Evolutionary conservation across 2,329 filamentous ascomycete genomes (phyloP), one percentile per base, ranked within the genome.

Genomic region (Amesomyces nigricolor): DNA sequence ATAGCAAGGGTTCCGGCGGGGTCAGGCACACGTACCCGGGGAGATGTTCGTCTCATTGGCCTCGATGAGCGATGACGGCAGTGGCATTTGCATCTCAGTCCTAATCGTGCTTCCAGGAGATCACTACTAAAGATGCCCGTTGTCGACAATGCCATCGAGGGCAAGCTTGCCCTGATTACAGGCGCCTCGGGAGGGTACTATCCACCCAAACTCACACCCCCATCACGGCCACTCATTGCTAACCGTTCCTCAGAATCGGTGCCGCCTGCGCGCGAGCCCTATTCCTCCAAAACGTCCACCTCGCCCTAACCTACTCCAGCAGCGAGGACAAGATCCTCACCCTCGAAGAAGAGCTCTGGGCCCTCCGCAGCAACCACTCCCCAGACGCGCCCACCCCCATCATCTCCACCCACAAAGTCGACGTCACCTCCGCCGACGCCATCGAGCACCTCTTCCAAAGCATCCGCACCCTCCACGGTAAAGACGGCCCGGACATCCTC

Each of bases 151-250:
- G 71, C 77, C 47, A 70, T 84, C 56, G 70, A 70, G 39, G 79
- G 79, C 55, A 73, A 77, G 50, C 68, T 84, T 43, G 81, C 80
- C 44, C 72, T 85, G 8, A 75, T 85, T 46, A 85, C 81, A 2
- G 82, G 81, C 43, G 81, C 81, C 46, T 83, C 80, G 51, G 80
- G 80, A 63, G 81, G 81, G 81, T 82, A 69, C 32, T 26, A n/a
- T 42, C n/a, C 26, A 17, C 43, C n/a, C 26, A 17, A n/a, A 19
- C n/a, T 38, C 5, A 38, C 16, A 9, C 30, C 5, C 6, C 2
- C n/a, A 35, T 30, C 26, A 14, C 2, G 8, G 26, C 40, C 19
- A 14, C 26, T 2, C 19, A 8, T 37, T 4, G 16, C 44, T 47
- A 47, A 47, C 44, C n/a, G n/a, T n/a, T 35, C 3, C 44, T 26